Conservation (phyloP, 805 yeast genomes). For the Yarrowia yakushimensis region DNA sequence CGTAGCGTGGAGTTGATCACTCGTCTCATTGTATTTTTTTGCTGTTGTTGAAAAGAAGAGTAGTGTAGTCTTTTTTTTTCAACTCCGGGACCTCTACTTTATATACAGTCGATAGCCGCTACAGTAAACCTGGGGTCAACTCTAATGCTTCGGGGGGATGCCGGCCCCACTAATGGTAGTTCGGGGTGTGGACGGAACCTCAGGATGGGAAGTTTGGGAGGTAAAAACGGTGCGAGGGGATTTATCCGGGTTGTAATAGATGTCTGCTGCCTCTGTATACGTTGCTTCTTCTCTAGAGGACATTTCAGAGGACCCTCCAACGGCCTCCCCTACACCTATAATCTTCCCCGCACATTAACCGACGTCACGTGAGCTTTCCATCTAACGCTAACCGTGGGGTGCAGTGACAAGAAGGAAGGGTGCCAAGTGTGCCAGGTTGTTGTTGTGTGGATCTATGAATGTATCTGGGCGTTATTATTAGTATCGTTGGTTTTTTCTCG, state of each 20-base stretch:
- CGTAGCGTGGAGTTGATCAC: slow-evolving; percentile 23
- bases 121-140: slow-evolving; percentile 24
- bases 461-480: too few species aligned
- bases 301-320: neutral
- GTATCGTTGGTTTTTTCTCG: too few species aligned
- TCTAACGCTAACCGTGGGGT: slow-evolving; percentile 5
- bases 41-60: neutral
- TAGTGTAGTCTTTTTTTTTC: neutral
- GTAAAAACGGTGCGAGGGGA: neutral
- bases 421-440: too few species aligned
- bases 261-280: neutral
- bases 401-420: neutral
- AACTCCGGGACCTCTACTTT: slow-evolving; percentile 15
- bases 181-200: slow-evolving; percentile 15
- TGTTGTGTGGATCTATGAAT: too few species aligned
- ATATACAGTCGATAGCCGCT: slow-evolving; percentile 24
- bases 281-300: neutral
- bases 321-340: neutral
- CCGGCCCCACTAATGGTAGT: slow-evolving; percentile 24
- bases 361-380: neutral
- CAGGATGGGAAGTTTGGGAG: neutral
- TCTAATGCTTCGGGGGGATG: slow-evolving; percentile 22
- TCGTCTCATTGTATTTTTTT: slow-evolving; percentile 17
- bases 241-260: neutral
- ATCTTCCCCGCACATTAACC: slow-evolving; percentile 10